Percentiles rank a stretch among this genome's conserved stretches.
phyloP scores from a whole-genome alignment of 192 early-diverging fungal genomes.

The Chytriomyces sp. region DNA sequence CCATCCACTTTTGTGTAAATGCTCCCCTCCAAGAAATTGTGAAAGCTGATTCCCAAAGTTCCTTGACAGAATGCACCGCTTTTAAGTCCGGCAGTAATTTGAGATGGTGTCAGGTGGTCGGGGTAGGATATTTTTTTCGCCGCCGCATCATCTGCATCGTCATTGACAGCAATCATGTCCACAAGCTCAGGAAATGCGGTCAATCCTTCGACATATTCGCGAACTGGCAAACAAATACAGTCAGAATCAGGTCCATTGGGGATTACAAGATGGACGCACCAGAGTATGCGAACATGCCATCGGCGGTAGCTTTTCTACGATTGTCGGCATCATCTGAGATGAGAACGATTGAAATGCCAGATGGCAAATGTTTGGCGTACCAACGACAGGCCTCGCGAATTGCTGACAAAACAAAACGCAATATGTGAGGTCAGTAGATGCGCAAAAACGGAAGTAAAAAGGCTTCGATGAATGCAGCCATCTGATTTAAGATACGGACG shows the following conservation, averaged over 20 bases:
- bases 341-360: slow-evolving; percentile 57
- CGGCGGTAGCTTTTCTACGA: slow-evolving; percentile 67
- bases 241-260: neutral
- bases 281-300: slow-evolving; percentile 71
- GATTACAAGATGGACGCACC: slow-evolving; percentile 44
- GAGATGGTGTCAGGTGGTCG: slow-evolving; percentile 76
- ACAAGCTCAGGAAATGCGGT: slow-evolving; percentile 83
- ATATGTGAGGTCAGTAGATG: neutral
- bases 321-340: slow-evolving; percentile 93
- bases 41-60: slow-evolving; percentile 76
- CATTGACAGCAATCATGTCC: slow-evolving; percentile 80
- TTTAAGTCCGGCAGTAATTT: slow-evolving; percentile 86
- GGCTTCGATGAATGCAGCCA: neutral
- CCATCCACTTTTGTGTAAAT: slow-evolving; percentile 78
- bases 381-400: slow-evolving; percentile 86
- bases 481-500: slow-evolving; percentile 21
- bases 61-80: slow-evolving; percentile 81
- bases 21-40: slow-evolving; percentile 90
- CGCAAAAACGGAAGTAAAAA: neutral
- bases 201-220: slow-evolving; percentile 76
- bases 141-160: slow-evolving; percentile 53
- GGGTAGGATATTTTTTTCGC: slow-evolving; percentile 69
- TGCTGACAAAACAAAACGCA: slow-evolving; percentile 49
- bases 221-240: slow-evolving; percentile 47
- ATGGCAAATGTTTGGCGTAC: slow-evolving; percentile 78